phyloP scores from a whole-genome alignment of 1,284 basidiomycete genomes.

The Neolentinus lepideus region DNA sequence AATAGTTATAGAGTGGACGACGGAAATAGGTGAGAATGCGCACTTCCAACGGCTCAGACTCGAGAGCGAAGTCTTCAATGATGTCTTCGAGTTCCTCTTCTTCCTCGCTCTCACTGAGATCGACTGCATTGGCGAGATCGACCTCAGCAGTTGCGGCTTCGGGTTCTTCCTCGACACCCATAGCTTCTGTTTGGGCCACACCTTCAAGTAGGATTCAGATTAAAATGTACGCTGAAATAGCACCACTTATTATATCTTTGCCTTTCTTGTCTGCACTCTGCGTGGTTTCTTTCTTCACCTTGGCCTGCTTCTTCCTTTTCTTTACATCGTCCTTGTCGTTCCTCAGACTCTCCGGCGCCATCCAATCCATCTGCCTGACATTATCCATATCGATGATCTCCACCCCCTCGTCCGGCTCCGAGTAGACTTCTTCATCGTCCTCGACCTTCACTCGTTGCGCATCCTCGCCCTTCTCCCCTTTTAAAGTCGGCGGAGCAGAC shows the following conservation, averaged over 20 bases:
- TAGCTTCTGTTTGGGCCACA: slow-evolving; percentile 8
- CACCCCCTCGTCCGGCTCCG: slow-evolving; percentile 85
- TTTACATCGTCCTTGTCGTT: slow-evolving; percentile 42
- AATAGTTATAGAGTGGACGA: slow-evolving; percentile 6
- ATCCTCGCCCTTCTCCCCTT: slow-evolving; percentile 29
- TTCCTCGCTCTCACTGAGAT: slow-evolving; percentile 80
- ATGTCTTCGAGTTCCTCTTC: slow-evolving; percentile 85
- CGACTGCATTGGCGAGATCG: slow-evolving; percentile 65
- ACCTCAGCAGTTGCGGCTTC: slow-evolving; percentile 31
- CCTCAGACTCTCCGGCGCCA: slow-evolving; percentile 77
- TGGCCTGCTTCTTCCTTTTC: slow-evolving; percentile 32
- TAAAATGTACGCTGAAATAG: background rate
- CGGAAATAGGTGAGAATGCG: too few relatives aligned
- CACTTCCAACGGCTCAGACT: slow-evolving; percentile 34
- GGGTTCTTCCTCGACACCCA: slow-evolving; percentile 24
- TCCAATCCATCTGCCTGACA: slow-evolving; percentile 78
- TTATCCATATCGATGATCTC: slow-evolving; percentile 85
- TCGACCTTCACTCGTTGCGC: slow-evolving; percentile 16
- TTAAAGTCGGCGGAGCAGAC: slow-evolving; percentile 34
- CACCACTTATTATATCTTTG: slow-evolving; percentile 26
- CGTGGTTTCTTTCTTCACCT: slow-evolving; percentile 39
- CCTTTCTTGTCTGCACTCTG: slow-evolving; percentile 17
- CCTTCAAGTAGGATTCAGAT: background rate
- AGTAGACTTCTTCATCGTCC: slow-evolving; percentile 66
- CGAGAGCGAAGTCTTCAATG: slow-evolving; percentile 68